Evolutionary conservation across 2,329 filamentous ascomycete species (phyloP), one percentile per base, ranked within the genome.

Genomic region (Blumeria graminis): DNA sequence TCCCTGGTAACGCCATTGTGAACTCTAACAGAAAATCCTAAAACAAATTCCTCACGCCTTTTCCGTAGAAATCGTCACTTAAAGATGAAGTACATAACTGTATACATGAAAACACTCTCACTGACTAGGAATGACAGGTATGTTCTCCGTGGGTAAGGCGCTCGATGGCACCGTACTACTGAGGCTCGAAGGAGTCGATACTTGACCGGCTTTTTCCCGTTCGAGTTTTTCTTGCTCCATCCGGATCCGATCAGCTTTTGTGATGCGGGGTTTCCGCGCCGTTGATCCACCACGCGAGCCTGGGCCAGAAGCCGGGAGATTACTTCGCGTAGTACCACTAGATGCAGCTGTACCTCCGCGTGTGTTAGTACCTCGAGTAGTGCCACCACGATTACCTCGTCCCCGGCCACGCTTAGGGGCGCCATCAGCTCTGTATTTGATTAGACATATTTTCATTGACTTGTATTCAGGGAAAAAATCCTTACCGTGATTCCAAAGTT

Each of bases 141-240:
- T 6, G 39, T 9, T 43, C 13, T 13, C 22, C 22, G 22, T 28
- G 5, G 18, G 18, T 10, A 43, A 13, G 6, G 18, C 10, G 1
- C 18, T 43, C 18, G 39, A n/a, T 6, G 39, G 39, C 5, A n/a
- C 5, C 10, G 38, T n/a, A n/a, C 11, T 41, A 5, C 10, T 41
- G 11, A 41, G 38, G n/a, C 38, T 41, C n/a, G 38, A 11, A 11
- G 38, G n/a, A 2, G 3, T 41, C 38, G 38, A 3, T n/a, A 41
- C 43, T n/a, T n/a, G 43, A 22, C 43, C 43, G 10, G 16, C 16
- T 58, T 64, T 66, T 67, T 89, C 84, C 45, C 84, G 75, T 61
- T 88, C 83, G 6, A 81, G 74, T 71, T 92, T 92, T 68, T 93
- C 86, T 48, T 78, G 77, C 64, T 93, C 86, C 69, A 86, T 80